Base-by-base conservation (phyloP, 2,329 filamentous ascomycete genomes). In the Didymella arachidicola region DNA sequence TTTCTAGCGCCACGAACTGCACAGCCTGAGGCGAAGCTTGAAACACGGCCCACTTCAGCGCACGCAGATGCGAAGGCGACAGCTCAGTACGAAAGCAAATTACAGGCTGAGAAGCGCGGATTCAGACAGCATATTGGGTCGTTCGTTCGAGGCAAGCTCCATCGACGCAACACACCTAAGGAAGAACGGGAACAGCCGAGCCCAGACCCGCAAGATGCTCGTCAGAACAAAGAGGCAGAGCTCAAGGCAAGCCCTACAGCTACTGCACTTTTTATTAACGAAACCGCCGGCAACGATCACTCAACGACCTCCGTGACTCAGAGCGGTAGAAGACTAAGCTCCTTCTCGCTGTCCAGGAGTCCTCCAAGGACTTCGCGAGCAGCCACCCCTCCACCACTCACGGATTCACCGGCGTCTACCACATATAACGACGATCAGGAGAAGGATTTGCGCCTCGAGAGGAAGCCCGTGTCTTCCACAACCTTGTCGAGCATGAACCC, bases 341-440 rank as follows among this genome's bases (percentile, higher is more conserved):
- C 77, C 3, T 77, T 78, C 46, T 78, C 77, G 1, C 67, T 77
- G 1, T 76, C 78, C 3, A 69, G 72, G 19, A 74, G 70, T 42
- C 75, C 79, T 2, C 75, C 77, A 39, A 69, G 68, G 29, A 74
- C 72, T 2, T 78, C 78, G 7, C 72, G 71, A 11, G 71, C 72
- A 25, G 72, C 74, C 57, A 75, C 75, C 2, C 78, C 78, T 8
- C 73, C 76, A 32, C 51, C 59, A 16, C 73, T 74, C 11, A 71
- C 76, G 16, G 62, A 67, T 42, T 79, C 77, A 6, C 74, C 77
- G 19, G 66, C 67, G 32, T 76, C 72, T 59, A 78, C 65, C 22
- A 66, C 72, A 18, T 72, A 67, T 34, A 61, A 67, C 32, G 47
- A 63, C 7, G 53, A 49, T 4, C 30, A 58, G n/a, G 64, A 65